Evolutionary conservation across 2,329 filamentous ascomycete species (phyloP).

Genomic region (Fusarium solani-melongenae): DNA sequence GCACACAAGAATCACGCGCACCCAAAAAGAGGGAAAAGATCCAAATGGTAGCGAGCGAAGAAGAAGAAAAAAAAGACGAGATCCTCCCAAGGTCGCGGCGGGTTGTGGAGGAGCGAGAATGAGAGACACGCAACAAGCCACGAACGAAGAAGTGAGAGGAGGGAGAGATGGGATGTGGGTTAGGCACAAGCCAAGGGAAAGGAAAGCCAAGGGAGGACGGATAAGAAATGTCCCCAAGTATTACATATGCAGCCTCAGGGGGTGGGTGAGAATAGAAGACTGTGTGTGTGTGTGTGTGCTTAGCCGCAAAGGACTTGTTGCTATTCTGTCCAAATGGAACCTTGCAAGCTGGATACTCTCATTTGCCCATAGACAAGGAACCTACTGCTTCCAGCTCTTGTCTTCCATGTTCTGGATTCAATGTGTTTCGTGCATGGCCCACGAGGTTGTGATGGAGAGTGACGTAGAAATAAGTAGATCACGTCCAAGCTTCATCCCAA

Average conservation of each 20-base stretch:
- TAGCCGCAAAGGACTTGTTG: background rate
- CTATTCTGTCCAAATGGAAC: background rate
- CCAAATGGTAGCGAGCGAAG: background rate
- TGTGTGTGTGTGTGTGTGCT: background rate
- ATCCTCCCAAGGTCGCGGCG: background rate
- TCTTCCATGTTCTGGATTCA: background rate
- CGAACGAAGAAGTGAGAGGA: conserved; percentile 8
- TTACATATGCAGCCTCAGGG: conserved; percentile 18
- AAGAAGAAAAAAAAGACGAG: background rate
- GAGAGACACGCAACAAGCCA: conserved; percentile 10
- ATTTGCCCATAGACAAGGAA: background rate
- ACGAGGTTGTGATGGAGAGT: background rate
- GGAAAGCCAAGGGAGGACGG: background rate
- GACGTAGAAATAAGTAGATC: background rate
- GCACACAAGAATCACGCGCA: background rate
- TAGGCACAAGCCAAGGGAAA: background rate
- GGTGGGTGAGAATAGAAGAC: background rate
- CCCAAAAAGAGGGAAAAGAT: background rate
- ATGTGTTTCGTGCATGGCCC: background rate
- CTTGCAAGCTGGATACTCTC: background rate
- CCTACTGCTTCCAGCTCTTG: background rate
- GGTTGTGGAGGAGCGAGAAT: conserved; percentile 7
- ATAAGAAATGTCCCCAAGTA: background rate
- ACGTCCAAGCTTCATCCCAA: background rate
- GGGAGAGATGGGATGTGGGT: background rate